phyloP scores from a whole-genome alignment of 768 basidiomycete genomes.

The Termitomyces sp. region DNA sequence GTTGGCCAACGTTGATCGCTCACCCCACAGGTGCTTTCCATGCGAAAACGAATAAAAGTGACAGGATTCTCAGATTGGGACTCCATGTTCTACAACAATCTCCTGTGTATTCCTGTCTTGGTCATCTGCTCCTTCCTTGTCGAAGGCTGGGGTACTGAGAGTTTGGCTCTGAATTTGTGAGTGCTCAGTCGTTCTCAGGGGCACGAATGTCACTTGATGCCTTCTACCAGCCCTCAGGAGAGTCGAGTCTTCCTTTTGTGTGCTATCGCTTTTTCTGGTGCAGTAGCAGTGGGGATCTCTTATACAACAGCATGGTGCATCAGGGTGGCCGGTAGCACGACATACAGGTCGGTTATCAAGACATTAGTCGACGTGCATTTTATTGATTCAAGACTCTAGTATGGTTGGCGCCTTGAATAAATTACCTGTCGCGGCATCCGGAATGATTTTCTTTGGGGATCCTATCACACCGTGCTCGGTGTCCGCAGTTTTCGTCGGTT shows the following conservation, averaged over 20 bases:
- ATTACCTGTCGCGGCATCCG: conserved; percentile 96
- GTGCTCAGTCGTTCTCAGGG: conserved; percentile 22
- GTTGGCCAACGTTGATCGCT: conserved; percentile 5
- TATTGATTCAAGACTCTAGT: conserved; percentile 31
- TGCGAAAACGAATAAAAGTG: conserved; percentile 94
- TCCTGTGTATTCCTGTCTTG: conserved; percentile 90
- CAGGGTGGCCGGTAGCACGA: conserved; percentile 92
- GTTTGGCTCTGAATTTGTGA: conserved; percentile 83
- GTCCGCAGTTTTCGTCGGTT: conserved; percentile 81
- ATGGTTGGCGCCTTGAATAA: conserved; percentile 99
- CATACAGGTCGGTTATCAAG: conserved; percentile 68
- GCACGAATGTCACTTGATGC: not conserved
- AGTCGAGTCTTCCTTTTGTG: conserved; percentile 74
- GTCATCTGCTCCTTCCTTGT: conserved; percentile 73
- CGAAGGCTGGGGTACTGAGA: conserved; percentile 86
- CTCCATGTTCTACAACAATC: conserved; percentile 98
- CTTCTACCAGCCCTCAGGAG: conserved; percentile 65
- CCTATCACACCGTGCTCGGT: conserved; percentile 83
- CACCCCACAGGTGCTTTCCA: conserved; percentile 70
- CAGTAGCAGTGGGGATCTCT: conserved; percentile 94
- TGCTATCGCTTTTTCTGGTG: conserved; percentile 95
- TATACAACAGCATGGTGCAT: conserved; percentile 99
- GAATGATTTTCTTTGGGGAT: conserved; percentile 96
- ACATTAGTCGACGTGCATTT: not conserved
- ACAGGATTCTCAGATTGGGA: conserved; percentile 98